phyloP scores from a whole-genome alignment of 164 flowering plant genomes.

The Sedum album region DNA sequence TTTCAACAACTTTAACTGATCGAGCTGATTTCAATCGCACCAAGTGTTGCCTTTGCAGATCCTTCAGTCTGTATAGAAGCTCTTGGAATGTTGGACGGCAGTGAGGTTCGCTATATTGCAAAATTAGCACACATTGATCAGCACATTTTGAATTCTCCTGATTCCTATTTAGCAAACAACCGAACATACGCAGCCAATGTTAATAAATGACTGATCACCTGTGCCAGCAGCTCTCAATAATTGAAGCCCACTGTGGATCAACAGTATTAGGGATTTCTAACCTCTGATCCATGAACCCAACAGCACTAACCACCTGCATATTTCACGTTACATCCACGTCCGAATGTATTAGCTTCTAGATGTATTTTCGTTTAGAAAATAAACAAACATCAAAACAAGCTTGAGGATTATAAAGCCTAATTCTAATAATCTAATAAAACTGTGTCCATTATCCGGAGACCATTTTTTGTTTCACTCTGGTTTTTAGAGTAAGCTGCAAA shows the following conservation, averaged over 20 bases:
- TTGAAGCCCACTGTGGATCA: slow-evolving; percentile 72
- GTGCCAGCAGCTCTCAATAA: slow-evolving; percentile 94
- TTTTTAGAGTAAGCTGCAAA: too few species aligned
- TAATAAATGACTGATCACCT: slow-evolving; percentile 32
- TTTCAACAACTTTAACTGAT: neutral
- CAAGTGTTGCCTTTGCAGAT: slow-evolving; percentile 49
- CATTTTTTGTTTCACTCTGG: too few species aligned
- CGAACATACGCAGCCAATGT: neutral
- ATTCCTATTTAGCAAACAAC: too few species aligned
- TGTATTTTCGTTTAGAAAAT: neutral
- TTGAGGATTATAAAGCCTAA: neutral
- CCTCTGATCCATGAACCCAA: slow-evolving; percentile 92
- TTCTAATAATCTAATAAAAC: too few species aligned
- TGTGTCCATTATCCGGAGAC: too few species aligned
- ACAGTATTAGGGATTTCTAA: slow-evolving; percentile 71
- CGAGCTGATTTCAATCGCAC: slow-evolving; percentile 30
- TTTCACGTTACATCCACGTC: slow-evolving; percentile 1
- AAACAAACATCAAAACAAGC: neutral
- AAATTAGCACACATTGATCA: neutral
- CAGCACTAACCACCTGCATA: slow-evolving; percentile 87
- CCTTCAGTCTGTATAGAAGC: slow-evolving; percentile 60
- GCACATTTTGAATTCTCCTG: neutral
- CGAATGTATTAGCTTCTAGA: neutral
- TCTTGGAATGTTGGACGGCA: slow-evolving; percentile 76
- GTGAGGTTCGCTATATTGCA: slow-evolving; percentile 53